Evolutionary conservation across 805 yeast species (phyloP).

Genomic region (Sugiyamaella floridensis): DNA sequence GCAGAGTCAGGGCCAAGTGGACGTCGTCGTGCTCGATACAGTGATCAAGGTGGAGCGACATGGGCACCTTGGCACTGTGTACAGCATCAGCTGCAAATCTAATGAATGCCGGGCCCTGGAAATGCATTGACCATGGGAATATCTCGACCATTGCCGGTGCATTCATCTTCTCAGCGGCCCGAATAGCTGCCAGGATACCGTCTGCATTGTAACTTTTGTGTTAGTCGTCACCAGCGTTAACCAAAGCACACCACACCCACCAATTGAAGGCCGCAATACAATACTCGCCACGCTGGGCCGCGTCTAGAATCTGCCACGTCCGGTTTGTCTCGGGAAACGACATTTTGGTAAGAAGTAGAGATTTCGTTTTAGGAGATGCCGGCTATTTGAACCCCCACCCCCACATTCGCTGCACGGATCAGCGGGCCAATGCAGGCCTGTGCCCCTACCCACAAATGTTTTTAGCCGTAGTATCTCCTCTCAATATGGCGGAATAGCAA

Average conservation of each 20-base stretch:
- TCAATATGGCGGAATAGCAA: too few species aligned
- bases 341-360: background rate
- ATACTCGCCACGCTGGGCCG: conserved; percentile 30
- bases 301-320: conserved; percentile 28
- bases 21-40: conserved; percentile 31
- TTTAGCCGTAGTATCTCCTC: too few species aligned
- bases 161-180: conserved; percentile 32
- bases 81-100: conserved; percentile 26
- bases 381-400: background rate
- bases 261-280: conserved; percentile 34
- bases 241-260: too few species aligned
- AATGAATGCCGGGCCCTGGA: conserved; percentile 29
- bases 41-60: conserved; percentile 35
- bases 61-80: conserved; percentile 31
- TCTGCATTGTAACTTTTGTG: conserved; percentile 28
- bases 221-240: too few species aligned
- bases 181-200: conserved; percentile 31
- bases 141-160: conserved; percentile 33
- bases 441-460: background rate
- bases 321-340: conserved; percentile 22
- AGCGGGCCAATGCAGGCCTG: background rate
- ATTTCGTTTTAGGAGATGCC: background rate
- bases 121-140: conserved; percentile 36
- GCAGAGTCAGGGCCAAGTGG: conserved; percentile 29
- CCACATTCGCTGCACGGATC: background rate